Evolutionary conservation across 257 asterid genomes (phyloP).

Genomic region (Jacaranda copaia): DNA sequence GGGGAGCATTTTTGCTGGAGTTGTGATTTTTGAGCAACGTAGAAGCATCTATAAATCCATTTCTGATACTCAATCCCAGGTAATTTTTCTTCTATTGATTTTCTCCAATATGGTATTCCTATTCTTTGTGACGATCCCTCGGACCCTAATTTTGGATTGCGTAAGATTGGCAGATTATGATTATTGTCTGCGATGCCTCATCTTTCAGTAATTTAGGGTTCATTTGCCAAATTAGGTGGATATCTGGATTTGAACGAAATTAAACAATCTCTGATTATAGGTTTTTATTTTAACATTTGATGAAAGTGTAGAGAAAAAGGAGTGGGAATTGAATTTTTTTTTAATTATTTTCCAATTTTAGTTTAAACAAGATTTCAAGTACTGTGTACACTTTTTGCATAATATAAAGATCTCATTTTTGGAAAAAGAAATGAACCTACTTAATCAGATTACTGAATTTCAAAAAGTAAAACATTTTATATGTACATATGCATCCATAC

Average conservation of each 20-base stretch:
- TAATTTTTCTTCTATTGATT: not conserved
- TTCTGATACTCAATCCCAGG: conserved; percentile 49
- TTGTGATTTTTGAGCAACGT: conserved; percentile 58
- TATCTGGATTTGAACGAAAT: not conserved
- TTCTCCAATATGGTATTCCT: not conserved
- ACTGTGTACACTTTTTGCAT: not conserved
- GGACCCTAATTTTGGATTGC: conserved; percentile 21
- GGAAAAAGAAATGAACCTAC: not conserved
- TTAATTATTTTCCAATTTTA: not conserved
- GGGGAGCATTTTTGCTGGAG: conserved; percentile 55
- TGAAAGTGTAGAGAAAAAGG: not conserved
- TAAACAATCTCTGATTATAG: not conserved
- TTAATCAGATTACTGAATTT: not conserved
- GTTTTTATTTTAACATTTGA: not conserved
- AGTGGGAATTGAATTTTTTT: not conserved
- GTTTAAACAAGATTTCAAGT: not conserved
- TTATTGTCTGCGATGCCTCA: not conserved
- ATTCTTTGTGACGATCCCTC: not conserved
- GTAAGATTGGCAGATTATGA: not conserved
- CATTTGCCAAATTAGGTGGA: not conserved
- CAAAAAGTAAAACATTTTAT: not conserved
- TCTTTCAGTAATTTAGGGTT: not conserved
- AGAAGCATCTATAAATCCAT: conserved; percentile 56
- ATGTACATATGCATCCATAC: not conserved
- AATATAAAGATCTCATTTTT: not conserved